These are phyloP conservation scores for Leishmania major DNA, from an alignment of 208 protist genomes.

Conservation along the genomic window DNA sequence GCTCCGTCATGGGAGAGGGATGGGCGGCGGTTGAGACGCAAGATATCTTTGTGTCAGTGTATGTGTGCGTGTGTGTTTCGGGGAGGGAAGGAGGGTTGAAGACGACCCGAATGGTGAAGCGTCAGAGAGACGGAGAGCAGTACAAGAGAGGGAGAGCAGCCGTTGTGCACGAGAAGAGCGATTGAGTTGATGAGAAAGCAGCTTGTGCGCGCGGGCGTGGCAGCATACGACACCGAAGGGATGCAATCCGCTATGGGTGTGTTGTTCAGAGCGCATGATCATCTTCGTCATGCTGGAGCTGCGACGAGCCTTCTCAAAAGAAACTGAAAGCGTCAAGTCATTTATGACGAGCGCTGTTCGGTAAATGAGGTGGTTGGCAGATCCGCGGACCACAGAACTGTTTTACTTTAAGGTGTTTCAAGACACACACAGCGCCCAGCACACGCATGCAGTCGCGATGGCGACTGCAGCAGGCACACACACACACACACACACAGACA, in stretches of 20 bases:
- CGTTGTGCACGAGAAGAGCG: not conserved
- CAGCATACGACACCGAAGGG: too few species aligned
- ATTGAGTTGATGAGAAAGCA: not conserved
- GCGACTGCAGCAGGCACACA: not conserved
- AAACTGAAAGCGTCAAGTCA: not conserved
- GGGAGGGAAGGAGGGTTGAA: not conserved
- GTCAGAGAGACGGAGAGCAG: not conserved
- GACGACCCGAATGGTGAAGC: too few species aligned
- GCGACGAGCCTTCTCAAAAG: not conserved
- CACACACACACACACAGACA: not conserved
- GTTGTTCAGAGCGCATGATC: not conserved
- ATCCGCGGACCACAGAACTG: not conserved
- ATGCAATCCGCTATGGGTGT: not conserved
- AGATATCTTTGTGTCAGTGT: not conserved
- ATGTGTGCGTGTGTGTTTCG: not conserved
- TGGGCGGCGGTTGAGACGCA: not conserved
- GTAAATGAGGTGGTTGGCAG: not conserved
- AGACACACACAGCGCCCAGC: not conserved
- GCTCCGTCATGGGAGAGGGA: not conserved
- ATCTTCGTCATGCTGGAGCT: not conserved
- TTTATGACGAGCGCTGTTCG: not conserved
- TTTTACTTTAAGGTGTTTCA: not conserved
- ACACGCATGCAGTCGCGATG: not conserved
- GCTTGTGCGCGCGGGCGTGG: too few species aligned
- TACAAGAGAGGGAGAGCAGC: not conserved